phyloP scores from a whole-genome alignment of 495 filamentous ascomycete genomes.

The Aspergillus olivimuriae region DNA sequence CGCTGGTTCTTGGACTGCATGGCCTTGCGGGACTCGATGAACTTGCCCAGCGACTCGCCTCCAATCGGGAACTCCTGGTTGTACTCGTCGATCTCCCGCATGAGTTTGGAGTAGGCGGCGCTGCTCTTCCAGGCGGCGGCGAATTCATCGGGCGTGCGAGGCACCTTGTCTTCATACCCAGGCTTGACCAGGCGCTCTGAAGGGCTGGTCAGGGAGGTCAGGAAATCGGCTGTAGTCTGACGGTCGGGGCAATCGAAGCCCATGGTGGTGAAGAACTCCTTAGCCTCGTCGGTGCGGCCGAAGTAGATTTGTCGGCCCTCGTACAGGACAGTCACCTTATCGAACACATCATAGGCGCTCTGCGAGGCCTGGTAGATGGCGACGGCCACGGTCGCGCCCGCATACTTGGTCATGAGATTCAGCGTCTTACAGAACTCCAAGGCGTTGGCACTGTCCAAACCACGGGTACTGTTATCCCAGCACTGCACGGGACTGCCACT shows the following conservation, averaged over 20 bases:
- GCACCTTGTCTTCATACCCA: constrained; percentile 60
- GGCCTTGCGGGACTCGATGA: constrained; percentile 35
- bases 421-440: constrained; percentile 69
- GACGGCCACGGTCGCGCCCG: constrained; percentile 71
- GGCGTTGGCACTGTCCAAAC: constrained; percentile 78
- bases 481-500: constrained; percentile 68
- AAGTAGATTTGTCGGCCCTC: constrained; percentile 65
- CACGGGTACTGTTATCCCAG: constrained; percentile 87
- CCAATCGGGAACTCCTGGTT: constrained; percentile 38
- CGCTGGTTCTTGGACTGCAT: constrained; percentile 41
- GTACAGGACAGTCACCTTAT: constrained; percentile 58
- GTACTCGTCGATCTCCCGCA: constrained; percentile 49
- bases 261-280: constrained; percentile 59
- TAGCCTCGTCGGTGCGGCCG: constrained; percentile 53
- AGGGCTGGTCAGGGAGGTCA: constrained; percentile 68
- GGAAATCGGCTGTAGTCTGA: constrained; percentile 67
- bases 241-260: constrained; percentile 58
- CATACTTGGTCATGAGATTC: constrained; percentile 68
- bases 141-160: constrained; percentile 68
- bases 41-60: constrained; percentile 32
- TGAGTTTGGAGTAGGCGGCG: constrained; percentile 40
- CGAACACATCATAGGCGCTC: constrained; percentile 67
- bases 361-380: constrained; percentile 83
- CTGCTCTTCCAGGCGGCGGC: constrained; percentile 56
- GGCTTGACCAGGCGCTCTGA: constrained; percentile 56